Conservation (phyloP, 2,329 filamentous ascomycete species). For the Aspergillus amoenus region DNA sequence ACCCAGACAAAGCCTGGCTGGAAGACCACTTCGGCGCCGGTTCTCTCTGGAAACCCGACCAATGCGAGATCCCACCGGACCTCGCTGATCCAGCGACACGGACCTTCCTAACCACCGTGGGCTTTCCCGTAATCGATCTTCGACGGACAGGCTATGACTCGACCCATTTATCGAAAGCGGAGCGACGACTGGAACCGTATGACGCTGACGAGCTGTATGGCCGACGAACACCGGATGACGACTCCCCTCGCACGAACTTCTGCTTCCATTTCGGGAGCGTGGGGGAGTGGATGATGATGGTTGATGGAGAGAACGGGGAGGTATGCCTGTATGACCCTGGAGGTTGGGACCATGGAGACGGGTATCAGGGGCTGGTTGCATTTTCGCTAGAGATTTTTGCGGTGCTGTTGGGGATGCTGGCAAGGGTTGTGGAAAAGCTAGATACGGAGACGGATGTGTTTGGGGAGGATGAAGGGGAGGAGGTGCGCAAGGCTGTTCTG, state of each 20-base stretch:
- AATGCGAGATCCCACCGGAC: too few relatives aligned
- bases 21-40: too few relatives aligned
- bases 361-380: neutral
- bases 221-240: neutral
- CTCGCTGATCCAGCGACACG: too few relatives aligned
- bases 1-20: too few relatives aligned
- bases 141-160: too few relatives aligned
- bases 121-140: too few relatives aligned
- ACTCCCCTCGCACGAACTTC: neutral
- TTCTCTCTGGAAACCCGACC: too few relatives aligned
- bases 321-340: neutral
- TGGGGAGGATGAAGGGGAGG: neutral
- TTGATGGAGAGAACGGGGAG: neutral
- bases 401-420: neutral
- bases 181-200: too few relatives aligned
- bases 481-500: neutral
- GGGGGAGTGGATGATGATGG: neutral
- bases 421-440: neutral
- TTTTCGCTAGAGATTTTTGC: neutral
- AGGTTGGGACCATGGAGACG: neutral
- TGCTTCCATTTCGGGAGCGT: neutral
- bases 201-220: neutral
- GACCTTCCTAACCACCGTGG: too few relatives aligned
- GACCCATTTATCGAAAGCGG: too few relatives aligned
- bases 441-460: neutral